phyloP scores from a whole-genome alignment of 805 yeast species.

The Barnettozyma sucrosica region DNA sequence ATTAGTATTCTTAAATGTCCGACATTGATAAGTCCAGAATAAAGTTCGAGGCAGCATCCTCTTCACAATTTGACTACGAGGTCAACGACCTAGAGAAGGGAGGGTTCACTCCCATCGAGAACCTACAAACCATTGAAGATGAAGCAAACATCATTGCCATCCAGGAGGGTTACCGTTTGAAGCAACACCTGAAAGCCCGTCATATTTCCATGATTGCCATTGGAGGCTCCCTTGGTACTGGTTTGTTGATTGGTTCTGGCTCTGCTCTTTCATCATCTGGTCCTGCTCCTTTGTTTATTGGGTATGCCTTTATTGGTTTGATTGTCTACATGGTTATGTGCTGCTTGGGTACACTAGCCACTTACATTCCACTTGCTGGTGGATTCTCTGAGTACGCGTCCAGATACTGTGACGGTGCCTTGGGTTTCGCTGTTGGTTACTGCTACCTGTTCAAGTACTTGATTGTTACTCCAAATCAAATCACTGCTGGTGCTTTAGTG shows the following conservation, averaged over 20 bases:
- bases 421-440: constrained; percentile 27
- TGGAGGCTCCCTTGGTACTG: constrained; percentile 71
- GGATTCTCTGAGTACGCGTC: constrained; percentile 60
- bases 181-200: constrained; percentile 29
- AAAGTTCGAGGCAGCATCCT: constrained; percentile 1
- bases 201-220: constrained; percentile 64
- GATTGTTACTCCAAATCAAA: constrained; percentile 33
- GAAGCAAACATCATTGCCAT: constrained; percentile 7
- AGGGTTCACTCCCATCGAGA: not conserved
- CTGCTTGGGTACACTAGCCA: constrained; percentile 63
- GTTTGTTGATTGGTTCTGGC: constrained; percentile 63
- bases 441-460: constrained; percentile 24
- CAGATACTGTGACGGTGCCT: constrained; percentile 34
- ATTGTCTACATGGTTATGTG: constrained; percentile 65
- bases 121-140: not conserved
- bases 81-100: constrained; percentile 13
- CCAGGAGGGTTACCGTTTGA: constrained; percentile 8
- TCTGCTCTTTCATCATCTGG: constrained; percentile 52
- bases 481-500: constrained; percentile 52
- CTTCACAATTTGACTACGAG: constrained; percentile 2
- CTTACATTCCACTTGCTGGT: constrained; percentile 52
- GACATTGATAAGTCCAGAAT: constrained; percentile 6
- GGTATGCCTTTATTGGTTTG: constrained; percentile 66
- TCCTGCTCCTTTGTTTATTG: constrained; percentile 49
- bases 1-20: constrained; percentile 3